These are phyloP conservation scores for Hemisphaericaspora xylanilytica DNA, from an alignment of 1,139 yeast species.

Conservation along the genomic window DNA sequence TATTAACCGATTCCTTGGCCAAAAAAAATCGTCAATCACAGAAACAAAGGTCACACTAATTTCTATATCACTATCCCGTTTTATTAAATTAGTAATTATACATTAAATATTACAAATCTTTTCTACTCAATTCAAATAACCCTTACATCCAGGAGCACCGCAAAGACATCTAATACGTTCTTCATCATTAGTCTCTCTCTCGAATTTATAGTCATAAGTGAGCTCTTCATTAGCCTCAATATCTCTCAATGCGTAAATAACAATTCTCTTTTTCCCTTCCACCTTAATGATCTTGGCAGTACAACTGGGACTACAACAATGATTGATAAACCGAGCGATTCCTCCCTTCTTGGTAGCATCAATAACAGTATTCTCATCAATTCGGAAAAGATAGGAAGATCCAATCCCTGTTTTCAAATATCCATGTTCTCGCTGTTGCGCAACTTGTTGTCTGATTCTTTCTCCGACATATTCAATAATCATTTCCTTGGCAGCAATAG, in stretches of 20 bases:
- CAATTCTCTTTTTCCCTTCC: constrained; percentile 91
- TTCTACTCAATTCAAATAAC: constrained; percentile 82
- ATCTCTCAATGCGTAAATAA: constrained; percentile 87
- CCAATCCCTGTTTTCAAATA: constrained; percentile 93
- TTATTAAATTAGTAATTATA: constrained; percentile 2
- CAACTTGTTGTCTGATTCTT: constrained; percentile 88
- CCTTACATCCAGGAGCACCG: constrained; percentile 94
- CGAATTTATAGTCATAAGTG: constrained; percentile 94
- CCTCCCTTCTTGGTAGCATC: constrained; percentile 99
- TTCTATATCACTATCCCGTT: neutral
- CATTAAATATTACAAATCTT: constrained; percentile 11
- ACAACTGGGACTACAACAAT: constrained; percentile 96
- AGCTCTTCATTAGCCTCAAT: constrained; percentile 88
- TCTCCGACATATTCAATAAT: constrained; percentile 99
- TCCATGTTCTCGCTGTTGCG: constrained; percentile 86
- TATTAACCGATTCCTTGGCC: no score
- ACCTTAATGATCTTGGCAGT: constrained; percentile 95
- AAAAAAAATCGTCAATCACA: no score
- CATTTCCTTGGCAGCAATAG: constrained; percentile 93
- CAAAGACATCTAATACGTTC: constrained; percentile 90
- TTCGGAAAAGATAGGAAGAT: constrained; percentile 85
- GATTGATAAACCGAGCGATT: constrained; percentile 93
- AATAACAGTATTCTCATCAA: constrained; percentile 91
- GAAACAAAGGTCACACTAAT: no score
- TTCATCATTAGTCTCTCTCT: constrained; percentile 84